Base-by-base conservation (phyloP, 441 rosid genomes). In the Erodium trifolium region DNA sequence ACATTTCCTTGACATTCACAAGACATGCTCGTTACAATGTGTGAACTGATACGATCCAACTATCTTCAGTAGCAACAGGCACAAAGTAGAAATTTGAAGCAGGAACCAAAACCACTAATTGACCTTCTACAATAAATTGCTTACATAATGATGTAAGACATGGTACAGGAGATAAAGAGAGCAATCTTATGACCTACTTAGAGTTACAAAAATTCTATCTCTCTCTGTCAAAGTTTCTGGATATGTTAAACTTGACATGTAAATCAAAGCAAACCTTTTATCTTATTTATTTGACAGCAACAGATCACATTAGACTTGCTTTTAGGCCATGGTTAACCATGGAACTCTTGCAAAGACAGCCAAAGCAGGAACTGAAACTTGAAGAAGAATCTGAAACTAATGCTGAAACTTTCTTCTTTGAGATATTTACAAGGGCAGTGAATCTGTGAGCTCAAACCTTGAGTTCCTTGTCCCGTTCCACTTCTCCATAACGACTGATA, bases 221-320 rank as follows among this genome's bases (percentile, higher is more conserved):
- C 0, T 37, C 41, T 37, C 7, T 37, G 8, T 37, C 41, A 5
- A 11, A n/a, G 16, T 49, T 49, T 49, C 16, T 13, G 55, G n/a
- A 14, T 51, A 2, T n/a, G 59, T 51, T n/a, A 5, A 5, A 51
- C 18, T 51, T 45, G 8, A 49, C n/a, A 49, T 49, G 16, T 13
- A 13, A 49, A 49, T 49, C 55, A n/a, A 49, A 49, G 55, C 55
- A 49, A 49, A 49, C 12, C 13, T 41, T 41, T 7, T 9, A 41
- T n/a, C 55, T 49, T 51, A 51, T 51, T 51, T 51, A 51, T 51
- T n/a, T n/a, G 18, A 51, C 59, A 51, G 59, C 18, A 51, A n/a
- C 18, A 14, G 3, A 18, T 3, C 59, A 51, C 18, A 51, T n/a
- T 51, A 51, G 59, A 51, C n/a, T 51, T 4, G n/a, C 59, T 14